A percentile compares a stretch with the other conserved stretches of the same genome.
These are phyloP conservation scores for Candida ipomoeae DNA, from an alignment of 805 yeast species.

Conservation along the genomic window DNA sequence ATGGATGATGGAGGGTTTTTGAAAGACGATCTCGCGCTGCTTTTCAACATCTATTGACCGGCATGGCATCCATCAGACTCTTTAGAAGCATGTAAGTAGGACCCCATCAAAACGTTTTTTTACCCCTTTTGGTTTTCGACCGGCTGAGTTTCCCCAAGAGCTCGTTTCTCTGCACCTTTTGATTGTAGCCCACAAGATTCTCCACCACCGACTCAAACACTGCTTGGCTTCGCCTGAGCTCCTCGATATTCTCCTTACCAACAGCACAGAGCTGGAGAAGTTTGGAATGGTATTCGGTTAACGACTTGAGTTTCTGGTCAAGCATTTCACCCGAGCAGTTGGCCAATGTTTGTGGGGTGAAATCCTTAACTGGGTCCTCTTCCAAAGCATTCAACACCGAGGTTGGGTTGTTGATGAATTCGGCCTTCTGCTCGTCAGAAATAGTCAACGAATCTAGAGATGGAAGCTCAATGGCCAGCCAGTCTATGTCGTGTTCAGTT, in stretches of 20 bases:
- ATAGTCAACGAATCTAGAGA: slow-evolving; percentile 30
- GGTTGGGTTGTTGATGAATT: slow-evolving; percentile 23
- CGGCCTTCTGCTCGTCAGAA: slow-evolving; percentile 23
- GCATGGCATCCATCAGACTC: not conserved
- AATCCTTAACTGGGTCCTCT: slow-evolving; percentile 31
- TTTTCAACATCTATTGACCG: slow-evolving; percentile 8
- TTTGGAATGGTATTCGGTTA: slow-evolving; percentile 23
- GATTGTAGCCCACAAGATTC: slow-evolving; percentile 86
- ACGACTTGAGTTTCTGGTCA: slow-evolving; percentile 33
- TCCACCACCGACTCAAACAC: slow-evolving; percentile 86
- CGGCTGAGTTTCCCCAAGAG: slow-evolving; percentile 31
- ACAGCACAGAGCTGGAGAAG: slow-evolving; percentile 32
- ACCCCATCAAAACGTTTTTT: slow-evolving; percentile 10
- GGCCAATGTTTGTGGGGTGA: slow-evolving; percentile 25
- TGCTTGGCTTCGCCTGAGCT: slow-evolving; percentile 58
- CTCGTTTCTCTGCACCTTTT: slow-evolving; percentile 59
- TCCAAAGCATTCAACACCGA: slow-evolving; percentile 29
- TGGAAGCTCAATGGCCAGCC: slow-evolving; percentile 36
- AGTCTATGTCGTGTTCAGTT: slow-evolving; percentile 29
- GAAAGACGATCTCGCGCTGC: slow-evolving; percentile 16
- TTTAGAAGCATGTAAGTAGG: not conserved
- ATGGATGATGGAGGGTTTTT: slow-evolving; percentile 15
- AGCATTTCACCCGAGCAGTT: slow-evolving; percentile 23
- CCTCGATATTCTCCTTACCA: slow-evolving; percentile 51
- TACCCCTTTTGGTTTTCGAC: slow-evolving; percentile 21